Conservation (phyloP, 768 basidiomycete species). For the Cystobasidium tubakii region DNA sequence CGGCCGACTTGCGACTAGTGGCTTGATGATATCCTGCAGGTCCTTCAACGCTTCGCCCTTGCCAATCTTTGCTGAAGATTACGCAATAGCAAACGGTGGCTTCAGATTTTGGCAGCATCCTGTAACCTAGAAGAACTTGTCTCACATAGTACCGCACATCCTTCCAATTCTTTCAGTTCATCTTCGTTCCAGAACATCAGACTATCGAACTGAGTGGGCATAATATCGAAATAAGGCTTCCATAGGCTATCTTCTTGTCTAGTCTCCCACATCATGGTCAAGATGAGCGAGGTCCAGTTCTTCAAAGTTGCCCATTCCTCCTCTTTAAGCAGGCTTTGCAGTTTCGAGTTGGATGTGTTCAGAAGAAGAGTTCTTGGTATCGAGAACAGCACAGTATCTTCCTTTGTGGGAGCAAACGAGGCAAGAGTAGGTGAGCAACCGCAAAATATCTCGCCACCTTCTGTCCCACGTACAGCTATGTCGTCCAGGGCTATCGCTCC, state of each 20-base stretch:
- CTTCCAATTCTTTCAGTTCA: conserved; percentile 68
- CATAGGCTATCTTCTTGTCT: conserved; percentile 58
- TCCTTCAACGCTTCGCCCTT: conserved; percentile 71
- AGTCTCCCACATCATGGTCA: conserved; percentile 94
- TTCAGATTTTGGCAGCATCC: not conserved
- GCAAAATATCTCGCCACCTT: not conserved
- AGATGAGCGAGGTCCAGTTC: conserved; percentile 78
- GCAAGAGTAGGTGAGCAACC: not conserved
- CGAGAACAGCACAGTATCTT: conserved; percentile 69
- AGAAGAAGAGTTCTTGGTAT: conserved; percentile 73
- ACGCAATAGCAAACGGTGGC: not conserved
- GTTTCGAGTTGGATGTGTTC: conserved; percentile 66
- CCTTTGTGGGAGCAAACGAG: conserved; percentile 51
- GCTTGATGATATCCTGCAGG: conserved; percentile 63
- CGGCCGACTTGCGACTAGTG: conserved; percentile 62
- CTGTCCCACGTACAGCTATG: conserved; percentile 57
- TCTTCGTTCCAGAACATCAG: conserved; percentile 87
- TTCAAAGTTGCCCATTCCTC: conserved; percentile 65
- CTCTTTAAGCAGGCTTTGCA: conserved; percentile 54
- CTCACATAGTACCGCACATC: conserved; percentile 77
- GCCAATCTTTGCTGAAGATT: conserved; percentile 71
- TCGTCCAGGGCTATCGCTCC: conserved; percentile 69
- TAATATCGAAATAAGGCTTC: conserved; percentile 64
- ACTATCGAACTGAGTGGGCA: conserved; percentile 72
- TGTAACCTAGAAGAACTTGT: conserved; percentile 13